Percentiles rank a stretch among this genome's conserved stretches.
Conservation (phyloP, 2,329 filamentous ascomycete genomes). For the Eutypella sp. region DNA sequence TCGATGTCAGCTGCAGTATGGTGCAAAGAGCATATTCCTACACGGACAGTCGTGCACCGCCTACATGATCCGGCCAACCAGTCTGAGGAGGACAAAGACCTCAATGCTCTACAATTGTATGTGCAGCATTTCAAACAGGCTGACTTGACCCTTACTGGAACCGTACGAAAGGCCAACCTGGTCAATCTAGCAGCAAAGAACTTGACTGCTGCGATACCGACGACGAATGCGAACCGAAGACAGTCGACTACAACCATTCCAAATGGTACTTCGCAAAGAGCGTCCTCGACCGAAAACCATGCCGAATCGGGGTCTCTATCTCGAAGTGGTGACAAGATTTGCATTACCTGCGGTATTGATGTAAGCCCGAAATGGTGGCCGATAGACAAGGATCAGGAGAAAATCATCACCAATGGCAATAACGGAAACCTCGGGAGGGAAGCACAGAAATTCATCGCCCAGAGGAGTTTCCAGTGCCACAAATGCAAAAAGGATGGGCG, state of each 20-base stretch:
- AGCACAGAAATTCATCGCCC: slow-evolving; percentile 54
- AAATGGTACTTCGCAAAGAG: slow-evolving; percentile 17
- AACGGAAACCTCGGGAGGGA: slow-evolving; percentile 48
- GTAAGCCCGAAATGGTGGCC: slow-evolving; percentile 72
- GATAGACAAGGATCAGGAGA: slow-evolving; percentile 48
- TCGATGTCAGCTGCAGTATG: slow-evolving; percentile 81
- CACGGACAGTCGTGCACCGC: slow-evolving; percentile 68
- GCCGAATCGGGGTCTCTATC: slow-evolving; percentile 19
- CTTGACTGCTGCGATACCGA: slow-evolving; percentile 34
- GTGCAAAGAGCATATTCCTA: slow-evolving; percentile 81
- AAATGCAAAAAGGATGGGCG: slow-evolving; percentile 60
- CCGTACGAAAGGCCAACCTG: slow-evolving; percentile 85
- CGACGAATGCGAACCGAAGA: slow-evolving; percentile 43
- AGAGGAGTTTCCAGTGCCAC: slow-evolving; percentile 66
- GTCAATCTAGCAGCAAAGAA: slow-evolving; percentile 60
- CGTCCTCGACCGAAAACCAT: slow-evolving; percentile 22
- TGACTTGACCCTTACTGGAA: slow-evolving; percentile 83
- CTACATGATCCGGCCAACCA: slow-evolving; percentile 73
- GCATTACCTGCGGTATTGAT: slow-evolving; percentile 62
- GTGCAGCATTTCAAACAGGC: slow-evolving; percentile 91
- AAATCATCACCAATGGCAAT: slow-evolving; percentile 47
- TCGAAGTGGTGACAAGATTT: slow-evolving; percentile 48
- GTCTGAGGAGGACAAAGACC: slow-evolving; percentile 34
- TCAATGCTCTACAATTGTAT: slow-evolving; percentile 80
- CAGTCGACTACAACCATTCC: slow-evolving; percentile 47